Evolutionary conservation across 164 flowering plant genomes (phyloP), one percentile per base, ranked within the genome.

Genomic region (Akebia trifoliata): DNA sequence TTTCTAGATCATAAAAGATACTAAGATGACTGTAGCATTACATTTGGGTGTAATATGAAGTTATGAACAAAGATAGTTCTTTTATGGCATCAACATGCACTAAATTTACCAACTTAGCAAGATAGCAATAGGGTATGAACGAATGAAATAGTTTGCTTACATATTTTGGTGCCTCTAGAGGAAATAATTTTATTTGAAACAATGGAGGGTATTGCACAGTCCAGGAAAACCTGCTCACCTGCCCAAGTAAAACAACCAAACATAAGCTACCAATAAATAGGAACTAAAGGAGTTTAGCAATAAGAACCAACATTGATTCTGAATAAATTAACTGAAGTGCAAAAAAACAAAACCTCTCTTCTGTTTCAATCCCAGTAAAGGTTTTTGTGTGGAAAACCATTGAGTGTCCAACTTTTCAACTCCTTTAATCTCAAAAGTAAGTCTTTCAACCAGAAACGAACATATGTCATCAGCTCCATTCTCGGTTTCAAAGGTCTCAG

Each of bases 221-320:
- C 95, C 74, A 89, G 61, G 67, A 89, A 87, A 21, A 79, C 69
- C 65, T 75, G 72, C 69, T 93, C 98, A 39, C 98, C 98, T 93
- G 80, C 62, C 69, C 20, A 37, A n/a, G 21, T 7, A 14, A 28
- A 29, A 17, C 10, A 40, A 56, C 15, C 15, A 9, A 17, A 18
- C 6, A 6, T 50, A 50, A 50, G 24, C n/a, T n/a, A n/a, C n/a
- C n/a, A n/a, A n/a, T n/a, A n/a, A n/a, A n/a, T n/a, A n/a, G n/a
- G n/a, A n/a, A n/a, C n/a, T 8, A 6, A 44, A 0, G 24, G 28
- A 20, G 20, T 20, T 21, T 22, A 8, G 12, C 0, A n/a, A 37
- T 37, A 5, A 37, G 15, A 37, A 37, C 15, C 42, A 10, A 4
- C 0, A 9, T 6, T 10, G 26, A 53, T 5, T 17, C 6, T 17